Evolutionary conservation across 2,329 filamentous ascomycete genomes (phyloP), one percentile per base, ranked within the genome.

Genomic region (Pestalotiopsis sp.): DNA sequence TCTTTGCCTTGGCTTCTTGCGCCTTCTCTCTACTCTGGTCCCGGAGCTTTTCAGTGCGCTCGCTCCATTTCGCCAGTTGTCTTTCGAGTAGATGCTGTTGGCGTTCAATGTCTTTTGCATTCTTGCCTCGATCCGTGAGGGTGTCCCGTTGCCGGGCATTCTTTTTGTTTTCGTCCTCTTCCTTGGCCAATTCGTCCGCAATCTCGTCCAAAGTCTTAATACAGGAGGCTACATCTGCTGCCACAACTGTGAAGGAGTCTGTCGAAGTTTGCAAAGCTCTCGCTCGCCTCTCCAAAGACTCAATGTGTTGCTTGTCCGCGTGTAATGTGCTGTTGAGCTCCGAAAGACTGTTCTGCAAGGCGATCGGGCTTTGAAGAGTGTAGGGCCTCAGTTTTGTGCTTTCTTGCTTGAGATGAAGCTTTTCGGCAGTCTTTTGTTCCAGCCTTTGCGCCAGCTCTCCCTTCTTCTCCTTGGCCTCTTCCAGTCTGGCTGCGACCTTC

Each of bases 181-280:
- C 95, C 79, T 95, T 97, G 61, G 90, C 84, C 4, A 99, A 82
- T 78, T 98, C 96, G n/a, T 85, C 83, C 3, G 92, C 87, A 23
- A 98, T 93, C 74, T 98, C 95, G 67, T 96, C 94, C 4, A 98
- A 89, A 13, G 98, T 86, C 76, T 95, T 95, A 76, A 94, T 94
- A 77, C 95, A 97, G 2, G 92, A 91, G 7, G 93, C 90, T 17
- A 99, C 94, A 76, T 99, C 96, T 12, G 92, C 89, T 9, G 91
- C 87, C 0, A 98, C 94, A 0, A 97, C 91, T 3, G 89, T 86
- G 78, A 98, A 98, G 0, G 94, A 95, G 79, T 98, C 95, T 3
- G 91, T 90, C 7, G 94, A 97, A 1, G 95, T 98, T 77, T 98
- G 95, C 25, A 99, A 85, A 0, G 94, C 95, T 70, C 96, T 89